Percentiles rank a stretch among this genome's conserved stretches.
phyloP scores from a whole-genome alignment of 495 filamentous ascomycete genomes.

The Opeltia flavorubescens region DNA sequence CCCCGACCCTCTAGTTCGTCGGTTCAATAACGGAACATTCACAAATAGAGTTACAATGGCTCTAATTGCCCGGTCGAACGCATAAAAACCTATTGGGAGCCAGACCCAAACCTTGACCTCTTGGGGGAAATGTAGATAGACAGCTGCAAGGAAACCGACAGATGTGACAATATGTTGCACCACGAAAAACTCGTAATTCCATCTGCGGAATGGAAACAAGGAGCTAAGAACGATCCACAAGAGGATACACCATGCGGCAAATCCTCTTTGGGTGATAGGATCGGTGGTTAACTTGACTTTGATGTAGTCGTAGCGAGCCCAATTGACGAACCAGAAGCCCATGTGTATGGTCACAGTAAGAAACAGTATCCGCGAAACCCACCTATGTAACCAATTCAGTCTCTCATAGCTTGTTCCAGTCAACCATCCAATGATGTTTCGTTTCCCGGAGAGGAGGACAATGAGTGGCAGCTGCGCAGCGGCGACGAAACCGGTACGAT shows the following conservation, averaged over 20 bases:
- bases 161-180: constrained; percentile 62
- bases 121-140: constrained; percentile 47
- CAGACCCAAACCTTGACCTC: constrained; percentile 44
- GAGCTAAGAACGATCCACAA: constrained; percentile 58
- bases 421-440: constrained; percentile 56
- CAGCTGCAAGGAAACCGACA: constrained; percentile 48
- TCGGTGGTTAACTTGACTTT: constrained; percentile 45
- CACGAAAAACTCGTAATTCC: constrained; percentile 71
- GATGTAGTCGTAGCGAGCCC: constrained; percentile 52
- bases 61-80: constrained; percentile 44
- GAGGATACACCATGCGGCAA: constrained; percentile 62
- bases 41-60: constrained; percentile 38
- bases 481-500: constrained; percentile 61
- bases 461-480: constrained; percentile 72
- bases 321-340: constrained; percentile 55
- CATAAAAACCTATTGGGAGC: constrained; percentile 46
- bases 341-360: constrained; percentile 64
- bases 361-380: constrained; percentile 61
- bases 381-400: constrained; percentile 75
- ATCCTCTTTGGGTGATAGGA: constrained; percentile 49
- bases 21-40: constrained; percentile 46
- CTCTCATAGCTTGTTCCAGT: constrained; percentile 58
- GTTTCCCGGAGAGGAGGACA: constrained; percentile 66
- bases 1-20: constrained; percentile 18
- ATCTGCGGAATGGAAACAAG: constrained; percentile 49